Base-by-base conservation (phyloP, 495 filamentous ascomycete genomes). In the Xylaria intraflava region DNA sequence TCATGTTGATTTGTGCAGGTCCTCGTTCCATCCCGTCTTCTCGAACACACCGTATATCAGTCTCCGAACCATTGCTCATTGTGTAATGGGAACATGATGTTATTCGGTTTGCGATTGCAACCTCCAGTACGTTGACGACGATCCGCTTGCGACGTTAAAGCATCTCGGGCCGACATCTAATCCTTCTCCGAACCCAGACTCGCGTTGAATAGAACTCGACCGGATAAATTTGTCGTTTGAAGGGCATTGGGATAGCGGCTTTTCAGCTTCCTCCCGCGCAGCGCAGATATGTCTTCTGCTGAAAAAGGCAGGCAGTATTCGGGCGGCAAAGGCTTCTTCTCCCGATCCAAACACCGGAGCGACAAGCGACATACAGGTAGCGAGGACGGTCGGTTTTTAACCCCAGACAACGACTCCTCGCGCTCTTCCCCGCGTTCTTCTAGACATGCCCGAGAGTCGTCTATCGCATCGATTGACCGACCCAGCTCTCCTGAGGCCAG, bases 261-360 rank as follows among this genome's bases (percentile, higher is more conserved):
- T 59, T 33, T 48, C 17, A 61, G 56, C 54, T 56, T 49, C 61
- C 51, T 47, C 38, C 49, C 43, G 52, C 54, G 46, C 56, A 33
- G 55, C 29, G 44, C 22, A 57, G 73, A 70, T 68, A 82, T 80
- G 73, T 79, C 84, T 57, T 75, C 82, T 56, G 65, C 76, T 72
- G 84, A 89, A 73, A 91, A 92, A 73, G 78, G 84, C 51, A 81
- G 88, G 66, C 87, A 90, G 74, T 87, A 86, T 46, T 90, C 89
- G 48, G 83, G 82, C 60, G 85, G 86, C 57, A 91, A 90, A 72
- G 90, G 86, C 46, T 74, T 78, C 69, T 92, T 95, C 76, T 93
- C 93, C 68, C 83, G 87, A 56, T 80, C 84, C 66, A 89, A 90
- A 69, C 89, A 89, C 67, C 79, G 72, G 67, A 72, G 67, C 70